These are phyloP conservation scores for Picea abies DNA, from an alignment of 83 land plant genomes.

Conservation along the genomic window DNA sequence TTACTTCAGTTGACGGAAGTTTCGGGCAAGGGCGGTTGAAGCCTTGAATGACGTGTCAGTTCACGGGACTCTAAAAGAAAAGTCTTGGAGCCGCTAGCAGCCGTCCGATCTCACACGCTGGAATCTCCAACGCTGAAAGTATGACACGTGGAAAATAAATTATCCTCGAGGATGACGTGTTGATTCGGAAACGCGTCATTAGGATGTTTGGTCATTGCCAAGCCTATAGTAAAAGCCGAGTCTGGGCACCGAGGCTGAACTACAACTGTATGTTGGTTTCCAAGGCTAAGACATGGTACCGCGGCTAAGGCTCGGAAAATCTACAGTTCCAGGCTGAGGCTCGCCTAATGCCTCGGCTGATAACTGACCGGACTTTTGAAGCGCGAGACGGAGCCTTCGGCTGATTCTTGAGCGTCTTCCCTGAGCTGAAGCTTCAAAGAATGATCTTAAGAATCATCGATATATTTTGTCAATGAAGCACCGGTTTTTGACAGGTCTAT, in stretches of 20 bases:
- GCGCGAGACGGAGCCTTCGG: not conserved
- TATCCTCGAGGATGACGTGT: not conserved
- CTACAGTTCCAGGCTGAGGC: conserved; percentile 7
- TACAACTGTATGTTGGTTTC: not conserved
- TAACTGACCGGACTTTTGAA: not conserved
- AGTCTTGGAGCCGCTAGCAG: not conserved
- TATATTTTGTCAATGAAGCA: not conserved
- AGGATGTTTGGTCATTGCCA: not conserved
- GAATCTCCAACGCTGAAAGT: too few relatives aligned
- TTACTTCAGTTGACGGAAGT: not conserved
- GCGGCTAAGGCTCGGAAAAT: conserved; percentile 1
- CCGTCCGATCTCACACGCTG: conserved; percentile 2
- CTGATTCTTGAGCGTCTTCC: too few relatives aligned
- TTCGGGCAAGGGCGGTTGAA: not conserved
- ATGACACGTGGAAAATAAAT: not conserved
- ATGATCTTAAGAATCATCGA: not conserved
- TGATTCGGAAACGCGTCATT: too few relatives aligned
- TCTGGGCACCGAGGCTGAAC: not conserved
- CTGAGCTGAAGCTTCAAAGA: not conserved
- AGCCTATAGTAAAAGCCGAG: not conserved
- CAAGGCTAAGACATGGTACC: not conserved
- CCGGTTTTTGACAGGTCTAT: not conserved
- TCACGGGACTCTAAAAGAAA: not conserved
- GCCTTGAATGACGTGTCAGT: not conserved
- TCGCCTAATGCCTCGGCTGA: not conserved